A percentile compares a stretch with the other conserved stretches of the same genome.
Evolutionary conservation across 177 flowering plant genomes (phyloP).

Genomic region (Vitis hybrid): DNA sequence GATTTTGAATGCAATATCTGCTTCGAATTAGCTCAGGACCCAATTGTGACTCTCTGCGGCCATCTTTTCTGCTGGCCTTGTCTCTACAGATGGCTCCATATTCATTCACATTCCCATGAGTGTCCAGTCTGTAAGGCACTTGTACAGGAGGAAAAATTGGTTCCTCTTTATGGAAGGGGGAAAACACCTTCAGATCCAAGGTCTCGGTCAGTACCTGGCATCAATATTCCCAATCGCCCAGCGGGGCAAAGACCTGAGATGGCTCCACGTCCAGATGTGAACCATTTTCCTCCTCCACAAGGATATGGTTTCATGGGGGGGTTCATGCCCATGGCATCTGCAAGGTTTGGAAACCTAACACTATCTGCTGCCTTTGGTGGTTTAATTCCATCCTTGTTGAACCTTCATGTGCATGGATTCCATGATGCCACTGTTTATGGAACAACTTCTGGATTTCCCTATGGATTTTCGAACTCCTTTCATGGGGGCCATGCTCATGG

Average conservation of each 20-base stretch:
- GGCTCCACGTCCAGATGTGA: constrained; percentile 37
- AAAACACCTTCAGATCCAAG: constrained; percentile 51
- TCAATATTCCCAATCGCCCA: constrained; percentile 55
- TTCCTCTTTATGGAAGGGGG: constrained; percentile 87
- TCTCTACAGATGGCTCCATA: constrained; percentile 67
- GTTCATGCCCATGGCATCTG: constrained; percentile 42
- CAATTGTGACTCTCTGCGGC: constrained; percentile 78
- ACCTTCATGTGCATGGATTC: constrained; percentile 49
- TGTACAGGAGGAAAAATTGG: constrained; percentile 57
- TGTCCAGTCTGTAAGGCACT: constrained; percentile 93
- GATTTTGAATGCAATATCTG: constrained; percentile 90
- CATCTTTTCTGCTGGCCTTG: constrained; percentile 88
- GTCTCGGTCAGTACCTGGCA: constrained; percentile 49
- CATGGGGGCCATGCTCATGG: constrained; percentile 40
- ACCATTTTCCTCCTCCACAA: constrained; percentile 25
- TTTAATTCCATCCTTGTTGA: constrained; percentile 45
- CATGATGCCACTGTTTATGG: constrained; percentile 40
- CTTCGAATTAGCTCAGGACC: constrained; percentile 83
- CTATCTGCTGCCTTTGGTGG: constrained; percentile 62
- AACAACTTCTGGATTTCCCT: constrained; percentile 36
- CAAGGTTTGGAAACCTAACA: constrained; percentile 45
- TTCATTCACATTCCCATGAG: constrained; percentile 64
- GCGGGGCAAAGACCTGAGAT: constrained; percentile 63
- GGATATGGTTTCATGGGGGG: constrained; percentile 56
- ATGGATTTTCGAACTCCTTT: constrained; percentile 27